Evolutionary conservation across 805 yeast species (phyloP).

Genomic region (Wickerhamomyces subpelliculosus): DNA sequence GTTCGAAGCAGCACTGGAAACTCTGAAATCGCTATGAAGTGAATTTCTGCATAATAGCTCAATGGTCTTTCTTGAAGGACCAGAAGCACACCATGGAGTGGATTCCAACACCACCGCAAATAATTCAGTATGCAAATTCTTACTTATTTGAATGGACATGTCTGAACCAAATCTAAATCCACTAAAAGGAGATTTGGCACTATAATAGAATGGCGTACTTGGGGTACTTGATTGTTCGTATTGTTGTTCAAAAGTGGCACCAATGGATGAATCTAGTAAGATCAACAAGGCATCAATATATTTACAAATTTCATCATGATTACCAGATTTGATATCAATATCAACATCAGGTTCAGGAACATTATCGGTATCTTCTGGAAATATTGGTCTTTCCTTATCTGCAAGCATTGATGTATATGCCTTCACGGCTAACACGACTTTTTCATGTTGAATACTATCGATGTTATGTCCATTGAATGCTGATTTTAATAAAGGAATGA

Average conservation of each 20-base stretch:
- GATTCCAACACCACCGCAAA: constrained; percentile 66
- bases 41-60: constrained; percentile 76
- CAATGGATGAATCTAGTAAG: constrained; percentile 54
- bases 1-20: constrained; percentile 55
- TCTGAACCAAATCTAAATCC: constrained; percentile 36
- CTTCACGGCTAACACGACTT: constrained; percentile 58
- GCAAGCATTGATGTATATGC: constrained; percentile 67
- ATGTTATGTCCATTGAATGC: constrained; percentile 51
- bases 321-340: constrained; percentile 23
- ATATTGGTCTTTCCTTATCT: constrained; percentile 64
- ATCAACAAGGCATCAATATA: constrained; percentile 48
- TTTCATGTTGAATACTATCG: constrained; percentile 66
- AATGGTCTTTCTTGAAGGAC: constrained; percentile 56
- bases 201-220: constrained; percentile 27
- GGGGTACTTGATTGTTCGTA: constrained; percentile 28
- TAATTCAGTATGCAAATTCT: constrained; percentile 43
- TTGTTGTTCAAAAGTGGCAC: constrained; percentile 34
- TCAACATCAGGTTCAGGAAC: constrained; percentile 26
- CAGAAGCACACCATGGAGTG: constrained; percentile 62
- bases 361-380: constrained; percentile 46
- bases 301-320: constrained; percentile 67
- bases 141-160: constrained; percentile 27
- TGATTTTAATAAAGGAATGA: constrained; percentile 59
- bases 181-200: constrained; percentile 27
- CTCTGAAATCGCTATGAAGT: constrained; percentile 55